Conservation (phyloP, 208 protist genomes). For the Leishmania gerbilli region DNA sequence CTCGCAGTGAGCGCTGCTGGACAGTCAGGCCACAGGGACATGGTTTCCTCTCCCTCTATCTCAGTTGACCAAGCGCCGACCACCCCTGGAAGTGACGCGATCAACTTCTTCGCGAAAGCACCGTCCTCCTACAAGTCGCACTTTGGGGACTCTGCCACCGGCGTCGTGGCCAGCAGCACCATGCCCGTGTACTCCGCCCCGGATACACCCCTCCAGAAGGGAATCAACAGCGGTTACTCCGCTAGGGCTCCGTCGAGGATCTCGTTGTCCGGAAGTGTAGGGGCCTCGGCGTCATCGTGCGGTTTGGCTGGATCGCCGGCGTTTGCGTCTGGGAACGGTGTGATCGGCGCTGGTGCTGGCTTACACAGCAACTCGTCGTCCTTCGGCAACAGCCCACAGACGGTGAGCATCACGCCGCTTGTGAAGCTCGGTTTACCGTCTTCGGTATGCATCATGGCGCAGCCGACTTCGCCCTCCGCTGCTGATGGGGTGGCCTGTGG, state of each 20-base stretch:
- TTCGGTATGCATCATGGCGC: neutral
- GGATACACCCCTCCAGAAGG: neutral
- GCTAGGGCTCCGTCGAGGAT: neutral
- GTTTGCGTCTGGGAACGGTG: constrained; percentile 3
- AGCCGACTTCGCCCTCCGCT: neutral
- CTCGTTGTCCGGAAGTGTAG: neutral
- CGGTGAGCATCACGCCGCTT: constrained; percentile 1
- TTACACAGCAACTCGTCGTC: constrained; percentile 10
- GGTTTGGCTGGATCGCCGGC: constrained; percentile 3
- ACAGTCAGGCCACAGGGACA: neutral
- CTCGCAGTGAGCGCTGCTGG: neutral
- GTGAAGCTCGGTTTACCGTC: constrained; percentile 14
- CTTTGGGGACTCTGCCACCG: constrained; percentile 26
- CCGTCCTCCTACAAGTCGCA: constrained; percentile 28
- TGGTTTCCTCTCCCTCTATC: neutral
- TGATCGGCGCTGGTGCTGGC: neutral
- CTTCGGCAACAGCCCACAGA: constrained; percentile 1
- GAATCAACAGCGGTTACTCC: neutral
- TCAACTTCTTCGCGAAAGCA: constrained; percentile 19
- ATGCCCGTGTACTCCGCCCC: constrained; percentile 6
- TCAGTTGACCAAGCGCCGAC: neutral
- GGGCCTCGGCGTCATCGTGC: neutral
- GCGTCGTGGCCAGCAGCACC: constrained; percentile 7
- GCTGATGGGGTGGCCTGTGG: neutral
- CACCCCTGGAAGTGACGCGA: neutral